phyloP scores from a whole-genome alignment of 352 stramenopile species.

The Globisporangium paddicum region DNA sequence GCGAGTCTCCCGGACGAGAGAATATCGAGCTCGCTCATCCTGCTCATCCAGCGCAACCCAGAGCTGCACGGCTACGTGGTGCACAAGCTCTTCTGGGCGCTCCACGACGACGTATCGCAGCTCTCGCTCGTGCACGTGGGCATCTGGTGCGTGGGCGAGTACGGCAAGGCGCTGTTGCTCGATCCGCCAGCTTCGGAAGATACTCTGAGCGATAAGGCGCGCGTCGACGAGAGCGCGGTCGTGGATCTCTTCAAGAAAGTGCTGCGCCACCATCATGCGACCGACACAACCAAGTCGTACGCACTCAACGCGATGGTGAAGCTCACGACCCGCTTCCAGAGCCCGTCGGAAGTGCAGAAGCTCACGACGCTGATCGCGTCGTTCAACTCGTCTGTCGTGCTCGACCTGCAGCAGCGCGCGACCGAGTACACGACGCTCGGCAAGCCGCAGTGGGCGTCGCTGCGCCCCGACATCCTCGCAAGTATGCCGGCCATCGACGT shows the following conservation, averaged over 20 bases:
- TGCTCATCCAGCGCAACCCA: constrained; percentile 92
- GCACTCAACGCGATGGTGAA: constrained; percentile 92
- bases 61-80: constrained; percentile 93
- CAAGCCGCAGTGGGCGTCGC: constrained; percentile 57
- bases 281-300: constrained; percentile 79
- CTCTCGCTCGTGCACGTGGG: constrained; percentile 95
- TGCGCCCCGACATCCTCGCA: constrained; percentile 87
- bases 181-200: constrained; percentile 58
- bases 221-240: constrained; percentile 59
- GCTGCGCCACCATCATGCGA: constrained; percentile 76
- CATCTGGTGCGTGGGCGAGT: constrained; percentile 98
- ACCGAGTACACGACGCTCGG: constrained; percentile 95
- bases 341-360: constrained; percentile 57
- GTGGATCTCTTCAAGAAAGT: constrained; percentile 80
- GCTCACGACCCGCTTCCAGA: constrained; percentile 90
- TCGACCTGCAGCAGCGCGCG: constrained; percentile 97
- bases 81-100: constrained; percentile 96
- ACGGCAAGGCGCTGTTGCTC: constrained; percentile 89
- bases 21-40: constrained; percentile 94
- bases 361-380: constrained; percentile 87
- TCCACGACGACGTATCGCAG: constrained; percentile 95
- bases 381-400: constrained; percentile 88
- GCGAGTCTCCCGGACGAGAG: constrained; percentile 88
- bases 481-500: constrained; percentile 95
- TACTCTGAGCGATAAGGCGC: constrained; percentile 55